phyloP scores from a whole-genome alignment of 495 filamentous ascomycete species.

The Penicillium soppii region DNA sequence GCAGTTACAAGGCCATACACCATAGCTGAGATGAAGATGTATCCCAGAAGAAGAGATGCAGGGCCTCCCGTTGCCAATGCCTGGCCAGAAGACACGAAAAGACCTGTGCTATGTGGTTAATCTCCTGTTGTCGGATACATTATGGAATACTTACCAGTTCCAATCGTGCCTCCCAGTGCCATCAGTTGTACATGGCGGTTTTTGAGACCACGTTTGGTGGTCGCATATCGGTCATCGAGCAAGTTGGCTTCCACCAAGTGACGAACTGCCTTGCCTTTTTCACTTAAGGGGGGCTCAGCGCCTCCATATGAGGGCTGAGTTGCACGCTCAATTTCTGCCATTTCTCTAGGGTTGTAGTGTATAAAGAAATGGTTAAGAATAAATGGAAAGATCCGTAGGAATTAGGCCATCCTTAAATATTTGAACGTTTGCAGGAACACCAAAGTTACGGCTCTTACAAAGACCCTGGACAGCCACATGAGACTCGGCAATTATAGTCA shows the following conservation, averaged over 20 bases:
- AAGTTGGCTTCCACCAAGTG: constrained; percentile 35
- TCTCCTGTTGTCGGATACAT: background rate
- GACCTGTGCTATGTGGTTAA: constrained; percentile 11
- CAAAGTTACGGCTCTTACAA: too few relatives aligned
- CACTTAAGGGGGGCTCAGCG: constrained; percentile 3
- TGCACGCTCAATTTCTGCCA: constrained; percentile 7
- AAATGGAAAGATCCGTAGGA: background rate
- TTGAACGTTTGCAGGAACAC: too few relatives aligned
- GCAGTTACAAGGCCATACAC: constrained; percentile 63
- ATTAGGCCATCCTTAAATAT: background rate
- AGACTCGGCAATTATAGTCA: background rate
- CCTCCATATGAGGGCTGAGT: background rate
- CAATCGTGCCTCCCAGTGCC: constrained; percentile 68
- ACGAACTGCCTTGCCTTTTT: constrained; percentile 21
- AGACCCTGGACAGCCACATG: background rate
- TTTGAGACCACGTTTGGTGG: constrained; percentile 43
- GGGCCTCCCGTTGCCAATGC: constrained; percentile 60
- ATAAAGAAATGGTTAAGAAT: background rate
- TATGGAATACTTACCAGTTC: constrained; percentile 50
- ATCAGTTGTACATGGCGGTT: constrained; percentile 67
- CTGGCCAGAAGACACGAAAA: constrained; percentile 56
- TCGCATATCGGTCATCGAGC: constrained; percentile 39
- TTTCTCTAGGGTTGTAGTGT: background rate
- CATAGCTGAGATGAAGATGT: constrained; percentile 56
- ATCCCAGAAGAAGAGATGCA: constrained; percentile 64